phyloP scores from a whole-genome alignment of 2,329 filamentous ascomycete species.

The Drechslerella dactyloides region DNA sequence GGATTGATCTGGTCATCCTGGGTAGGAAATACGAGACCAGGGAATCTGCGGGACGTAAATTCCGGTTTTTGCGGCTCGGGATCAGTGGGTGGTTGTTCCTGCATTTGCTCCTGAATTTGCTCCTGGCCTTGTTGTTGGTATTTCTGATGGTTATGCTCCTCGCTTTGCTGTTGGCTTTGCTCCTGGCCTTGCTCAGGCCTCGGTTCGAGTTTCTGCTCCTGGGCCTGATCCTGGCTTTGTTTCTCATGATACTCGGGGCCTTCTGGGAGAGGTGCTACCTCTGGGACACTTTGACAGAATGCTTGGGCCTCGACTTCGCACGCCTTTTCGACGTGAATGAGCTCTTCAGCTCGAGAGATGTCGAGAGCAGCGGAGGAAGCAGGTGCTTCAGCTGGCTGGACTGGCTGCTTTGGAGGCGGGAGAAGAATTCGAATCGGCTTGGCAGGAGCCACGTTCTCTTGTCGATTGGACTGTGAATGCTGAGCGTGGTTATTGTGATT shows the following conservation, averaged over 20 bases:
- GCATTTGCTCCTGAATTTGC: neutral
- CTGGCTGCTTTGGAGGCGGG: neutral
- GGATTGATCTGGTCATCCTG: neutral
- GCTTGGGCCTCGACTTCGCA: too few species aligned
- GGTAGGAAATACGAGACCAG: neutral
- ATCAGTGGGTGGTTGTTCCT: neutral
- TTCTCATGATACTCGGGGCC: too few species aligned
- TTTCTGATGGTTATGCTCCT: too few species aligned
- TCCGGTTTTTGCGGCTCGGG: neutral
- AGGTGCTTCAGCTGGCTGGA: neutral
- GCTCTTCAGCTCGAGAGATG: neutral
- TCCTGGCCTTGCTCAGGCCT: too few species aligned
- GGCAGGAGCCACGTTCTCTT: conserved; percentile 13
- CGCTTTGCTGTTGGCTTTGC: too few species aligned
- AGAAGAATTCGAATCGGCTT: conserved; percentile 14
- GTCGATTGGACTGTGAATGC: neutral
- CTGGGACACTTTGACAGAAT: too few species aligned
- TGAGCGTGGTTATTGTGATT: neutral
- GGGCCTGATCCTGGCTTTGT: too few species aligned
- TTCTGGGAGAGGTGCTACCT: too few species aligned
- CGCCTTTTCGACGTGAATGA: too few species aligned
- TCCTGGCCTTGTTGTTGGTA: too few species aligned
- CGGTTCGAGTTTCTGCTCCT: too few species aligned
- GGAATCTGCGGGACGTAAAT: neutral
- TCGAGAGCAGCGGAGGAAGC: neutral